Conservation (phyloP, 176 grass and related monocot species). For the Cenchrus fungigraminus region DNA sequence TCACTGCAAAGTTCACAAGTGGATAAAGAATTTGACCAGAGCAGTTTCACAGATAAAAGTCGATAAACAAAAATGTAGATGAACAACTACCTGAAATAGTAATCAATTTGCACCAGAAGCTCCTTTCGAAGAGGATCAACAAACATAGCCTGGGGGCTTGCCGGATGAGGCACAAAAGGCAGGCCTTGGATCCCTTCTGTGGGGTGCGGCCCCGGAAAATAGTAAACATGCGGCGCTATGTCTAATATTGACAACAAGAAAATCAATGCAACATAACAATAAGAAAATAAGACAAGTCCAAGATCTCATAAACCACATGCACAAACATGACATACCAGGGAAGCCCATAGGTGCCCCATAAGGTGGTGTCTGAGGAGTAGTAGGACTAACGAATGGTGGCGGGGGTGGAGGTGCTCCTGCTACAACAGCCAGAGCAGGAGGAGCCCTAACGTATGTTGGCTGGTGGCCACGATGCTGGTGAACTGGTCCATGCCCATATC, state of each 20-base stretch:
- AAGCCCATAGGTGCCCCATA: constrained; percentile 61
- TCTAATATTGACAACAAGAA: constrained; percentile 53
- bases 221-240: constrained; percentile 56
- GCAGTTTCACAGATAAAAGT: not conserved
- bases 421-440: constrained; percentile 48
- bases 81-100: constrained; percentile 83
- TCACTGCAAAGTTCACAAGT: constrained; percentile 48
- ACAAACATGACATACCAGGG: constrained; percentile 56
- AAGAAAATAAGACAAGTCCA: constrained; percentile 34
- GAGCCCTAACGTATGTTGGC: constrained; percentile 53
- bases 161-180: constrained; percentile 57
- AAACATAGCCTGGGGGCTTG: constrained; percentile 53
- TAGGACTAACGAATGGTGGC: constrained; percentile 48
- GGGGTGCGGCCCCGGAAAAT: constrained; percentile 43
- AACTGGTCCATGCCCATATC: constrained; percentile 50
- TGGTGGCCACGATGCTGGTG: constrained; percentile 59
- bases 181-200: constrained; percentile 53
- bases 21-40: constrained; percentile 11
- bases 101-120: constrained; percentile 79
- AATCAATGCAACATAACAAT: constrained; percentile 40
- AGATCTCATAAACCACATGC: constrained; percentile 25
- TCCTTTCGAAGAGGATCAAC: constrained; percentile 48
- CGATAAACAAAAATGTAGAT: not conserved
- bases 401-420: constrained; percentile 47
- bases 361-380: constrained; percentile 46